phyloP scores from a whole-genome alignment of 116 monocot species.

The Dioscorea cayenensis region DNA sequence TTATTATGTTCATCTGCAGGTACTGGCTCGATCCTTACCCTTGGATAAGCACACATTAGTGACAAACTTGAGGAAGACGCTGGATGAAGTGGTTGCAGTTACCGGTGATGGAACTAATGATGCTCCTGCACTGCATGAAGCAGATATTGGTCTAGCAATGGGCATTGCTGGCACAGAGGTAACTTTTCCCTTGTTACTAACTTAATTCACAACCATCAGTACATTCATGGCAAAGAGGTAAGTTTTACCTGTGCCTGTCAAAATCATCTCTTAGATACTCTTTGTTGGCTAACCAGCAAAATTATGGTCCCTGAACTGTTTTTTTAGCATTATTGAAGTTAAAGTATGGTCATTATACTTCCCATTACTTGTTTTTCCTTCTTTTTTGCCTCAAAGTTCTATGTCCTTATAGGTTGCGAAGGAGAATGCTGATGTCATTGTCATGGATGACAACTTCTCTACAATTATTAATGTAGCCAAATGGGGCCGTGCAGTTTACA shows the following conservation, averaged over 20 bases:
- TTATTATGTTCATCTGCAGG: constrained; percentile 21
- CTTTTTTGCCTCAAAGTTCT: no score
- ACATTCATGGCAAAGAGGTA: no score
- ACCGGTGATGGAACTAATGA: constrained; percentile 91
- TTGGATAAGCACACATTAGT: constrained; percentile 69
- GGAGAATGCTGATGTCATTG: constrained; percentile 93
- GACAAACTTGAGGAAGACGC: constrained; percentile 38
- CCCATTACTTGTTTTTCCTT: no score
- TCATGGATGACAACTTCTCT: constrained; percentile 87
- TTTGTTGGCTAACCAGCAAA: no score
- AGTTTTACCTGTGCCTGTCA: no score
- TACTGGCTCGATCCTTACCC: constrained; percentile 78
- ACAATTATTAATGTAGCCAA: constrained; percentile 84
- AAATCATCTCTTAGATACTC: no score
- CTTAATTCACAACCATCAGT: neutral
- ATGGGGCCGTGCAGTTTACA: constrained; percentile 97
- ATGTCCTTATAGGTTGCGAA: constrained; percentile 67
- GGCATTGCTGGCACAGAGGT: constrained; percentile 88
- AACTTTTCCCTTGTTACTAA: neutral
- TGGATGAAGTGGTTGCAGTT: constrained; percentile 67
- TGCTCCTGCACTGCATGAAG: constrained; percentile 78
- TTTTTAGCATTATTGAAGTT: no score
- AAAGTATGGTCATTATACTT: no score
- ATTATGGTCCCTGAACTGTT: no score
- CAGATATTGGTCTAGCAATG: constrained; percentile 86